These are phyloP conservation scores for Brassica incana DNA, from an alignment of 345 rosid species.

Conservation along the genomic window DNA sequence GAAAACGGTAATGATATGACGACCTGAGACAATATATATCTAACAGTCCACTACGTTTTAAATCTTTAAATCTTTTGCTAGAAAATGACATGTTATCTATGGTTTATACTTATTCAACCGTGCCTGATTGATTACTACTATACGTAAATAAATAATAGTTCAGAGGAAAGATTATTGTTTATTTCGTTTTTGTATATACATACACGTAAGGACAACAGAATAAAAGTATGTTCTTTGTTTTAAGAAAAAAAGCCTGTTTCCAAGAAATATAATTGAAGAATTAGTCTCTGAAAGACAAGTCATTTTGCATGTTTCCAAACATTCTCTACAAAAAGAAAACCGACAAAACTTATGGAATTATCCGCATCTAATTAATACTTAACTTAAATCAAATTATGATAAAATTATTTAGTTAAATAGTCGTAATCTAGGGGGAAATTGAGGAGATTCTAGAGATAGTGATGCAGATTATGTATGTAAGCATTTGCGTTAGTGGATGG, in stretches of 20 bases:
- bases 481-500: constrained; percentile 41
- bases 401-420: background rate
- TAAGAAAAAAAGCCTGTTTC: background rate
- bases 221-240: background rate
- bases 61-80: background rate
- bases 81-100: constrained; percentile 19
- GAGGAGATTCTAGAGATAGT: constrained; percentile 39
- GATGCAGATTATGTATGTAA: constrained; percentile 39
- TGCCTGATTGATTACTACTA: constrained; percentile 12
- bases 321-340: constrained; percentile 50
- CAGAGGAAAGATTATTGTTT: constrained; percentile 1
- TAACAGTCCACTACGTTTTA: constrained; percentile 18
- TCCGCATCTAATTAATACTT: constrained; percentile 19
- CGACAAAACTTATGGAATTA: constrained; percentile 43
- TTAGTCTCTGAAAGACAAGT: constrained; percentile 33
- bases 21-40: constrained; percentile 1
- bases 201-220: constrained; percentile 17
- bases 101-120: background rate
- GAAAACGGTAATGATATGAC: background rate
- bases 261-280: constrained; percentile 28
- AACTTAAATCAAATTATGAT: constrained; percentile 19
- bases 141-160: constrained; percentile 5
- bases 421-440: constrained; percentile 19
- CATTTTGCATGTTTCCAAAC: constrained; percentile 45
- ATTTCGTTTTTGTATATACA: constrained; percentile 27